Evolutionary conservation across 192 early-diverging fungal genomes (phyloP).

Genomic region (Coemansia sp.): DNA sequence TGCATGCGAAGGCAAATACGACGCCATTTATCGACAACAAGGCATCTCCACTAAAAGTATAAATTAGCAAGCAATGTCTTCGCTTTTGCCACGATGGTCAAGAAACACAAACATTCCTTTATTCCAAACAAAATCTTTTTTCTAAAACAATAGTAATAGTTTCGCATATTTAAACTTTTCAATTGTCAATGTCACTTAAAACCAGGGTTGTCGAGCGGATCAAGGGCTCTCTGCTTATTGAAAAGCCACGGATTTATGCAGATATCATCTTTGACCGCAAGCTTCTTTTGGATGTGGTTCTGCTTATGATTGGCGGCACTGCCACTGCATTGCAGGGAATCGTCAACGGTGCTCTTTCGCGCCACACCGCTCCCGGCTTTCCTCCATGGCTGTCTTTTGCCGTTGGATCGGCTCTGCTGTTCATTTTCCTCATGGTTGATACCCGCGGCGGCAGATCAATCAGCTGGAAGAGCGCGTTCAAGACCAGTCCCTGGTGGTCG

Average conservation of each 20-base stretch:
- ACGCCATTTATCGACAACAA: no score
- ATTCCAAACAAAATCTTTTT: neutral
- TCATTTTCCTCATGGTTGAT: constrained; percentile 28
- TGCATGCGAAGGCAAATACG: no score
- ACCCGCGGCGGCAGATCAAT: constrained; percentile 27
- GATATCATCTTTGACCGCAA: constrained; percentile 23
- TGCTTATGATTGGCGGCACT: constrained; percentile 22
- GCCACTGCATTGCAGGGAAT: constrained; percentile 19
- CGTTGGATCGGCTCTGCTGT: constrained; percentile 20
- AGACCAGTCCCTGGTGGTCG: constrained; percentile 27
- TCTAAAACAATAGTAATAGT: no score
- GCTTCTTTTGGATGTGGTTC: constrained; percentile 18
- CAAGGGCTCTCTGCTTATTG: constrained; percentile 20
- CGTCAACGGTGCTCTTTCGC: constrained; percentile 27
- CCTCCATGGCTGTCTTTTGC: constrained; percentile 31
- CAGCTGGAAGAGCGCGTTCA: constrained; percentile 23
- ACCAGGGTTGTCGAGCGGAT: constrained; percentile 1
- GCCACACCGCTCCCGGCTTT: constrained; percentile 19
- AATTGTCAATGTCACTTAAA: constrained; percentile 7
- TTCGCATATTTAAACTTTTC: neutral
- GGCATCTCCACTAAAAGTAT: no score
- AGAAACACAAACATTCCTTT: neutral
- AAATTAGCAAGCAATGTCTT: neutral
- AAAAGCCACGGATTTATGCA: constrained; percentile 30
- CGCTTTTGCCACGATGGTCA: neutral